These are phyloP conservation scores for Phytophthora ohioensis DNA, from an alignment of 352 stramenopile species.

Conservation along the genomic window DNA sequence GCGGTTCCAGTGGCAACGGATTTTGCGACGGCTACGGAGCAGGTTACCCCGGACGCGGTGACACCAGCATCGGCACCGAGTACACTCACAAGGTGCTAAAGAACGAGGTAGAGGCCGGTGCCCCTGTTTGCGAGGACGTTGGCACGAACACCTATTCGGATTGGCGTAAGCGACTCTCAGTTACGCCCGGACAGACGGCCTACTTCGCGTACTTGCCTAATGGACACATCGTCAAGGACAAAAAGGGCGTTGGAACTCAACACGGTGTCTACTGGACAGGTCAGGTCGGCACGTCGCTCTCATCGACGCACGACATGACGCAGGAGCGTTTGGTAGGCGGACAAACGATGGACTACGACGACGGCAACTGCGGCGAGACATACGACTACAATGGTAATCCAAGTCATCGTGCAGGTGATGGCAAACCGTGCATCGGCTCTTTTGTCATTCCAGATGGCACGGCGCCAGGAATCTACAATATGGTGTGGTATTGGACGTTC, in stretches of 20 bases:
- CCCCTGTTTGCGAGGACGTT: conserved; percentile 54
- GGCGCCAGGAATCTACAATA: conserved; percentile 57
- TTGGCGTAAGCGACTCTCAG: conserved; percentile 63
- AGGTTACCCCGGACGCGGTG: conserved; percentile 64
- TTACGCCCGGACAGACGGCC: conserved; percentile 46
- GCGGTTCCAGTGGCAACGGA: conserved; percentile 66
- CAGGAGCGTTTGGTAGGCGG: conserved; percentile 57
- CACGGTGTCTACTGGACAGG: conserved; percentile 76
- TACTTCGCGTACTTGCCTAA: conserved; percentile 72
- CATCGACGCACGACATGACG: conserved; percentile 60
- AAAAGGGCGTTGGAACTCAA: conserved; percentile 64
- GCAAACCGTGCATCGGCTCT: conserved; percentile 64
- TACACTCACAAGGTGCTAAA: conserved; percentile 80
- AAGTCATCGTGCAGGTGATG: conserved; percentile 57
- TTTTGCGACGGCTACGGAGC: conserved; percentile 73
- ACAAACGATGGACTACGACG: conserved; percentile 58
- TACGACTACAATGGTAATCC: conserved; percentile 52
- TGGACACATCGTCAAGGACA: conserved; percentile 75
- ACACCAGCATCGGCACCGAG: conserved; percentile 52
- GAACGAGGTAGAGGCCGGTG: conserved; percentile 65
- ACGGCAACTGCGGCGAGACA: conserved; percentile 70
- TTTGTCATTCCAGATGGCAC: conserved; percentile 62
- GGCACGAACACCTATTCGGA: conserved; percentile 60
- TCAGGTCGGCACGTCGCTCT: conserved; percentile 43
- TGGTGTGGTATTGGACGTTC: conserved; percentile 82